Evolutionary conservation across 1,284 basidiomycete species (phyloP), one percentile per base, ranked within the genome.

Genomic region (Veloporphyrellus conicus): DNA sequence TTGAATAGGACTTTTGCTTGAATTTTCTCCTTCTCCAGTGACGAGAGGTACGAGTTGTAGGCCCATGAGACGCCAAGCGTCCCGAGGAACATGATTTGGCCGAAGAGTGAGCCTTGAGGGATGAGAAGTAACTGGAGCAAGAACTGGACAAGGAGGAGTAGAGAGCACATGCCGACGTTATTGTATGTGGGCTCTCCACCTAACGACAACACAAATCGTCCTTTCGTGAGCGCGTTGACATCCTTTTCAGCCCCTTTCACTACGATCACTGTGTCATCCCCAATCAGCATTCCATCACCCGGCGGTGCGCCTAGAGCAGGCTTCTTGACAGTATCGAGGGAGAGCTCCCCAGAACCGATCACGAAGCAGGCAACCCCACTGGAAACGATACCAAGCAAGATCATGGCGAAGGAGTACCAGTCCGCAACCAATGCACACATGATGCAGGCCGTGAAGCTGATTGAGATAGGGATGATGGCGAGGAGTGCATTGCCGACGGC

Each of bases 11-110:
- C 33, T 0, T 56, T 33, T 9, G 44, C 50, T 35, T 67, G 64
- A 25, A 4, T 25, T 8, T 25, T 25, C 23, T 25, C 23, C 23
- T 25, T 25, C 4, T 25, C 23, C 8, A 25, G 23, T 25, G 66
- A 67, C 6, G 64, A 65, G 19, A 67, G 52, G 20, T 55, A 67
- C 2, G 58, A 59, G 33, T 66, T 69, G 36, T 68, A 67, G 3
- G 8, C 43, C 64, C 64, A 67, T 4, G 64, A 68, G 8, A 65
- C 55, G 1, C 54, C 59, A 3, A 67, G 55, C 0, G 66, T 53
- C 0, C 32, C 23, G 19, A 67, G 46, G 41, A 67, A 67, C 59
- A 67, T 52, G 37, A 63, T 46, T 38, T 68, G 64, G n/a, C 65
- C 67, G 12, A 66, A 67, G 25, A 64, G 51, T 3, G 33, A 8